These are phyloP conservation scores for Colletotrichum sp. DNA, from an alignment of 2,329 filamentous ascomycete genomes.

Conservation along the genomic window DNA sequence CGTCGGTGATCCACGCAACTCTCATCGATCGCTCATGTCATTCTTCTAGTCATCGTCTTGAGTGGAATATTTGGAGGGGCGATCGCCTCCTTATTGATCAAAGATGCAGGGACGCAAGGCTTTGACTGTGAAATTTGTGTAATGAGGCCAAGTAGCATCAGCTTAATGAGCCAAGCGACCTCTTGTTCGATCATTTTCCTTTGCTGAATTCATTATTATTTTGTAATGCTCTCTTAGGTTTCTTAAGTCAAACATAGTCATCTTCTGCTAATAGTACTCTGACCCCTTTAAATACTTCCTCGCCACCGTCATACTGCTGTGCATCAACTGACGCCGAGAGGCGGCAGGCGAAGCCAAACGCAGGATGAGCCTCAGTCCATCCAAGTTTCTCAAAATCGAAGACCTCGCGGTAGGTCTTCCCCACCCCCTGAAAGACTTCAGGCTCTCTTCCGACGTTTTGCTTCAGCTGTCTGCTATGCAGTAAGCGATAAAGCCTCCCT, in stretches of 20 bases:
- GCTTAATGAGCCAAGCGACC: no score
- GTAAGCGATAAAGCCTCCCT: slow-evolving; percentile 25
- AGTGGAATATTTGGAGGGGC: no score
- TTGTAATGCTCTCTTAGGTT: background rate
- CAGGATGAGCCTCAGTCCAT: slow-evolving; percentile 31
- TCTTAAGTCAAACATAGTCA: background rate
- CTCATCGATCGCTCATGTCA: no score
- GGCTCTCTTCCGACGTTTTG: slow-evolving; percentile 22
- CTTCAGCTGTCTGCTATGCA: slow-evolving; percentile 21
- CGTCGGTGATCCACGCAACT: no score
- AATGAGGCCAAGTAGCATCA: no score
- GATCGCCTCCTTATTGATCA: no score
- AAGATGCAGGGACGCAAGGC: no score
- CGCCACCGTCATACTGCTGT: slow-evolving; percentile 27
- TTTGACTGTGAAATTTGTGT: no score
- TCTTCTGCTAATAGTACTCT: slow-evolving; percentile 28
- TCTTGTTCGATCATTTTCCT: no score
- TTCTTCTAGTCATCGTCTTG: no score
- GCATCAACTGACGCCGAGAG: slow-evolving; percentile 29
- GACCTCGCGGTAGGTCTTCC: slow-evolving; percentile 33
- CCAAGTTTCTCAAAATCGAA: slow-evolving; percentile 32
- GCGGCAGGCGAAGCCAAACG: slow-evolving; percentile 33
- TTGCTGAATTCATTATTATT: background rate
- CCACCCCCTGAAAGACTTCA: slow-evolving; percentile 33
- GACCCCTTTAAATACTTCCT: slow-evolving; percentile 27